phyloP scores from a whole-genome alignment of 1,139 yeast species.

The Suhomyces bokatorum region DNA sequence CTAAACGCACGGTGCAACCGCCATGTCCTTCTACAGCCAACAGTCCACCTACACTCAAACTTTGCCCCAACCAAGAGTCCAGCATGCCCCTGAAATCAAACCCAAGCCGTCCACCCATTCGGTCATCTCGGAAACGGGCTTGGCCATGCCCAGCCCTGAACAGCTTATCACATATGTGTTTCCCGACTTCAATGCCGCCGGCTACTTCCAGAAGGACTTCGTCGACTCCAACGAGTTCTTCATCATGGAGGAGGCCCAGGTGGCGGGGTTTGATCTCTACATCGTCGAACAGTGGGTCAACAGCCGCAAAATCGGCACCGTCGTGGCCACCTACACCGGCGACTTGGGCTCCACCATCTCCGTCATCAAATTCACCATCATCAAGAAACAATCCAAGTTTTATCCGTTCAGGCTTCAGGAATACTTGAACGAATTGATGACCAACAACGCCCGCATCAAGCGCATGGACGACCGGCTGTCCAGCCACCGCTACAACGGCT shows the following conservation, averaged over 20 bases:
- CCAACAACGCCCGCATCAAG: conserved; percentile 54
- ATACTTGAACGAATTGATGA: conserved; percentile 65
- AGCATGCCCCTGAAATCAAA: not conserved
- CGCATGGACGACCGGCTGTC: conserved; percentile 29
- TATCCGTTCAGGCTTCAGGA: conserved; percentile 64
- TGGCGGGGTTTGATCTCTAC: conserved; percentile 80
- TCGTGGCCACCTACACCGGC: conserved; percentile 84
- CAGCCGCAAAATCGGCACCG: conserved; percentile 62
- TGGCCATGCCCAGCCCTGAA: conserved; percentile 10
- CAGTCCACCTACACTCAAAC: not conserved
- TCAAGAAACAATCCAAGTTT: conserved; percentile 52
- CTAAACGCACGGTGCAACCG: not conserved
- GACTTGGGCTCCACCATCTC: conserved; percentile 61
- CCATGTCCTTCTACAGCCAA: not conserved
- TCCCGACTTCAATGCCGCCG: conserved; percentile 58
- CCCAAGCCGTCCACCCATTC: not conserved
- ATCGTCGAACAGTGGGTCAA: conserved; percentile 94
- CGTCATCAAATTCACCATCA: conserved; percentile 58
- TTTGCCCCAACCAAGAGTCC: not conserved
- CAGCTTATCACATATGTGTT: conserved; percentile 44
- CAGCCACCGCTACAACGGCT: conserved; percentile 11
- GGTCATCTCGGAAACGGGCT: not conserved
- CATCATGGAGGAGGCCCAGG: conserved; percentile 42
- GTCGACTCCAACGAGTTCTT: conserved; percentile 38
- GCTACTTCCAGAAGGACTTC: conserved; percentile 45